These are phyloP conservation scores for Paecilomyces dactylethromorphus DNA, from an alignment of 2,329 filamentous ascomycete species.

Conservation along the genomic window DNA sequence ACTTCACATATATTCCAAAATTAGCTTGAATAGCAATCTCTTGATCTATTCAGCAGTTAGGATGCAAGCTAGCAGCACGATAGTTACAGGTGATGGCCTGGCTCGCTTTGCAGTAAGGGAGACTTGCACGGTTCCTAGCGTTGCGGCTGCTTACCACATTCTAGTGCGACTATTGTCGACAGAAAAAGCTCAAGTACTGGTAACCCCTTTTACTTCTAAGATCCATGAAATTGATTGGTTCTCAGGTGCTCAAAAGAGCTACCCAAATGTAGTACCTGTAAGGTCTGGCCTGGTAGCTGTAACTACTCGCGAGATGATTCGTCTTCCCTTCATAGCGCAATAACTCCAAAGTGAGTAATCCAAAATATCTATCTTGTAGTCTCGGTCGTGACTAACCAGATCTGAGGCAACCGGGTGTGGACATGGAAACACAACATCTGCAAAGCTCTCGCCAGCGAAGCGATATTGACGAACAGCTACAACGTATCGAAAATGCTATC, in stretches of 20 bases:
- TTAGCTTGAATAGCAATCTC: background rate
- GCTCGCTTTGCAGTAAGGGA: background rate
- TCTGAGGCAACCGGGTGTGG: background rate
- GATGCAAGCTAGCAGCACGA: background rate
- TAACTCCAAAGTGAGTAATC: background rate
- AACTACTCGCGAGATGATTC: slow-evolving; percentile 6
- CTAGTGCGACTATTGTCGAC: slow-evolving; percentile 7
- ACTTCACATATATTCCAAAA: background rate
- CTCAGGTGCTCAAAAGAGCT: slow-evolving; percentile 9
- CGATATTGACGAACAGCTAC: background rate
- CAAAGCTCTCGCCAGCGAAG: background rate
- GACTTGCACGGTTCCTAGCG: background rate
- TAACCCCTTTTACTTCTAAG: background rate
- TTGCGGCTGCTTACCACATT: background rate
- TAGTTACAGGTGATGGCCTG: background rate
- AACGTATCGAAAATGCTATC: background rate
- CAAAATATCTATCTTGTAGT: background rate
- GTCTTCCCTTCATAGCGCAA: background rate
- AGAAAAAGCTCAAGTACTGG: slow-evolving; percentile 7
- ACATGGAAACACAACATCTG: background rate
- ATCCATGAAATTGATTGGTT: background rate
- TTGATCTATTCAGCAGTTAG: background rate
- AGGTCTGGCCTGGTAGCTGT: slow-evolving; percentile 9
- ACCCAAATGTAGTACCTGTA: slow-evolving; percentile 9
- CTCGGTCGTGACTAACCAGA: background rate